These are phyloP conservation scores for Rosa rugosa DNA, from an alignment of 306 rosid genomes.

Conservation along the genomic window DNA sequence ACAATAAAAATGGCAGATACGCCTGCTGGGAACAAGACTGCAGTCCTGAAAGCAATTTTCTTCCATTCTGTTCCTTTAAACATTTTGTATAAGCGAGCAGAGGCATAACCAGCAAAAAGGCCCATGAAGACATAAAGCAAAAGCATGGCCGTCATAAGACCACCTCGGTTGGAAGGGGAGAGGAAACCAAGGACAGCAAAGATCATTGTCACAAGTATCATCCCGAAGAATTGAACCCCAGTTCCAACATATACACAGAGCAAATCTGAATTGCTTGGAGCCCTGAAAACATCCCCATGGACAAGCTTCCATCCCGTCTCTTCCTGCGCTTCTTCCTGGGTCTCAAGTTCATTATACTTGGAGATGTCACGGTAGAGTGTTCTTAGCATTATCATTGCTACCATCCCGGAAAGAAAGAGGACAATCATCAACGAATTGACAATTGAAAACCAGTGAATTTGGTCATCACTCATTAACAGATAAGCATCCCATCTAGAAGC, in stretches of 20 bases:
- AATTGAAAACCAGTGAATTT: conserved; percentile 96
- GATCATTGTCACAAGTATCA: conserved; percentile 89
- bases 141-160: conserved; percentile 98
- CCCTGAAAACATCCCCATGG: conserved; percentile 96
- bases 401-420: conserved; percentile 98
- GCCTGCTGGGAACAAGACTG: conserved; percentile 72
- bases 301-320: conserved; percentile 99
- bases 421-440: conserved; percentile 97
- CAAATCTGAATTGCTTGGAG: conserved; percentile 77
- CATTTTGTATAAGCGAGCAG: conserved; percentile 89
- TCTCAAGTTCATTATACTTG: conserved; percentile 95
- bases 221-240: conserved; percentile 91
- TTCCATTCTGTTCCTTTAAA: conserved; percentile 97
- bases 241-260: conserved; percentile 95
- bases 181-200: conserved; percentile 96
- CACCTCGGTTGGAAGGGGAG: conserved; percentile 98
- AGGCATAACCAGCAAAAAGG: conserved; percentile 78
- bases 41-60: conserved; percentile 75
- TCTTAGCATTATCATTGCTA: conserved; percentile 98
- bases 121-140: conserved; percentile 99
- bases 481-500: conserved; percentile 99
- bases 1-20: conserved; percentile 75
- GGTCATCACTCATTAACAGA: conserved; percentile 92
- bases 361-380: conserved; percentile 96
- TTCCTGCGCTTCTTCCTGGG: conserved; percentile 99